Evolutionary conservation across 495 filamentous ascomycete genomes (phyloP).

Genomic region (Neurospora africana): DNA sequence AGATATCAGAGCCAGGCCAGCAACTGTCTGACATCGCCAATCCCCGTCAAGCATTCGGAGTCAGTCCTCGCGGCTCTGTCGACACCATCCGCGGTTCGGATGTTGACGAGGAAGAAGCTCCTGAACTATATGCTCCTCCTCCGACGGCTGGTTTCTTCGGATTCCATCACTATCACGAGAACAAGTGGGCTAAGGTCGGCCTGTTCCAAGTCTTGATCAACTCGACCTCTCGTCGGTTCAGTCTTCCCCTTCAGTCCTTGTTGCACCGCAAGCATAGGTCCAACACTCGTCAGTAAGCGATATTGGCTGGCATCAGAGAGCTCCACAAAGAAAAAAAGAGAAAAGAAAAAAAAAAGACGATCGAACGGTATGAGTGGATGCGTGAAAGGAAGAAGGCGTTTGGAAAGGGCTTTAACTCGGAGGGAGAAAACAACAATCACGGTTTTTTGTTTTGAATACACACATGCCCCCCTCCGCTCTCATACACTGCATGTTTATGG

Average conservation of each 20-base stretch:
- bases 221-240: slow-evolving; percentile 6
- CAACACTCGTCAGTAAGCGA: not conserved
- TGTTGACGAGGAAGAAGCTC: not conserved
- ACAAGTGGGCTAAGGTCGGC: slow-evolving; percentile 20
- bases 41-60: not conserved
- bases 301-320: not conserved
- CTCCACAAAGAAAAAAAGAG: not conserved
- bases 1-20: not conserved
- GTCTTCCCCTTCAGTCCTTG: slow-evolving; percentile 11
- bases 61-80: slow-evolving; percentile 10
- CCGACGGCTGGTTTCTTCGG: slow-evolving; percentile 33
- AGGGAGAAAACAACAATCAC: not conserved
- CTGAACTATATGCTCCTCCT: slow-evolving; percentile 10
- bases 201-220: slow-evolving; percentile 24
- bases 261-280: not conserved
- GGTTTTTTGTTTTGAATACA: not conserved
- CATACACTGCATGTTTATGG: not conserved
- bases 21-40: not conserved
- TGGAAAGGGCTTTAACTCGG: not conserved
- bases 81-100: slow-evolving; percentile 10
- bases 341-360: not conserved
- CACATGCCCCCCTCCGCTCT: not conserved
- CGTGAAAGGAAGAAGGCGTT: not conserved
- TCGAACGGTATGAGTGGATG: not conserved
- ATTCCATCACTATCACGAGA: slow-evolving; percentile 18